These are phyloP conservation scores for Xylaria digitata DNA, from an alignment of 2,329 filamentous ascomycete genomes.

Conservation along the genomic window DNA sequence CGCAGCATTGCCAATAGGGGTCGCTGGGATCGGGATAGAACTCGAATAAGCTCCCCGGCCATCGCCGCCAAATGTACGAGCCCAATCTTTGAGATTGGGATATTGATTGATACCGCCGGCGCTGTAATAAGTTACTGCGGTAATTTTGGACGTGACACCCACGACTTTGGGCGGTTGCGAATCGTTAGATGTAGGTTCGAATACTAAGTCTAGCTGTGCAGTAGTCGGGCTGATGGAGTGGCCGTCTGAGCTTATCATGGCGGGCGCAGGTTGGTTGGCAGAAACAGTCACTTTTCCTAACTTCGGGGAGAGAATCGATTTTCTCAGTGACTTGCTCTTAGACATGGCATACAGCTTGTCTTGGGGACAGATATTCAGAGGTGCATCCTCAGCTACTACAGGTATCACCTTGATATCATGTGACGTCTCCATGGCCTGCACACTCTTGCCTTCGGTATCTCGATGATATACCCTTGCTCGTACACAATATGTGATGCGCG, in stretches of 20 bases:
- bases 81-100: slow-evolving; percentile 63
- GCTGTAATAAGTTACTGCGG: slow-evolving; percentile 65
- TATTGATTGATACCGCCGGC: slow-evolving; percentile 58
- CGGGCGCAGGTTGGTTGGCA: slow-evolving; percentile 59
- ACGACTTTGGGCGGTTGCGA: slow-evolving; percentile 61
- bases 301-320: slow-evolving; percentile 64
- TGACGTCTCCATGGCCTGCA: slow-evolving; percentile 56
- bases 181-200: slow-evolving; percentile 58
- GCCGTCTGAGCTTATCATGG: slow-evolving; percentile 64
- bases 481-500: slow-evolving; percentile 64
- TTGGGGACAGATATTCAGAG: slow-evolving; percentile 60
- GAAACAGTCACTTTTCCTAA: slow-evolving; percentile 61
- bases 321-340: slow-evolving; percentile 65
- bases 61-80: slow-evolving; percentile 52
- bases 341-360: slow-evolving; percentile 63
- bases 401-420: slow-evolving; percentile 66
- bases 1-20: slow-evolving; percentile 50
- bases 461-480: slow-evolving; percentile 57
- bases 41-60: slow-evolving; percentile 60
- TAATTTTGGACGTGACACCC: slow-evolving; percentile 62
- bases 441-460: slow-evolving; percentile 39
- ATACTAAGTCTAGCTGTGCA: slow-evolving; percentile 60
- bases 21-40: slow-evolving; percentile 56
- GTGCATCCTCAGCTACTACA: slow-evolving; percentile 60
- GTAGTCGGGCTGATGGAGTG: slow-evolving; percentile 56